Base-by-base conservation (phyloP, 352 stramenopile genomes). In the Globisporangium alternatum region DNA sequence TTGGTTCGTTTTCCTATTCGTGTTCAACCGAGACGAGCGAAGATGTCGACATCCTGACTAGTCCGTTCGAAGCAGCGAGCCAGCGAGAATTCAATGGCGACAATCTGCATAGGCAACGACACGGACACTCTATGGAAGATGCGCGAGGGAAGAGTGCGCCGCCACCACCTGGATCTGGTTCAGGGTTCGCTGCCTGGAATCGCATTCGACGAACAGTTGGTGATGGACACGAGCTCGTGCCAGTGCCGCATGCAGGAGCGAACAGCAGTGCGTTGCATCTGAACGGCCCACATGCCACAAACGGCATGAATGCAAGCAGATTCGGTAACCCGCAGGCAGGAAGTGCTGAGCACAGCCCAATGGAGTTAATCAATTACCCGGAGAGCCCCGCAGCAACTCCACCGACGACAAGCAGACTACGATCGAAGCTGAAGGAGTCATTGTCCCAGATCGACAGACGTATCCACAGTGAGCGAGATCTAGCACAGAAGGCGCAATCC, bases 1-100 rank as follows among this genome's bases (percentile, higher is more conserved):
- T 83, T 47, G 77, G 76, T 5, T 90, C 80, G 7, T 86, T 89
- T 47, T 74, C 79, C 21, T 88, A 86, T 68, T 91, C 83, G 58
- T 89, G 72, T 59, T 87, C 83, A 10, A 91, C 80, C 1, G 80
- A 91, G 58, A 87, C 77, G 25, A 90, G 80, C 55, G 81, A 91
- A 21, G 83, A 90, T 22, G 51, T 64, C 54, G 5, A 55, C 65
- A n/a, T 45, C 1, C 33, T 69, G 19, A 41, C 33, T 12, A 68
- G 62, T 30, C 62, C 62, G 6, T 68, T 63, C 13, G 54, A 21
- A 1, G 10, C 54, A 5, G 22, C 9, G 2, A 62, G 37, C 43
- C 28, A 17, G 19, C 37, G 25, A 48, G 30, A 25, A 6, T 47
- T 68, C 37, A 58, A 39, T 30, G 55, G 35, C 5, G 60, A 68